These are phyloP conservation scores for Fraxinus americana DNA, from an alignment of 257 asterid species.

Conservation along the genomic window DNA sequence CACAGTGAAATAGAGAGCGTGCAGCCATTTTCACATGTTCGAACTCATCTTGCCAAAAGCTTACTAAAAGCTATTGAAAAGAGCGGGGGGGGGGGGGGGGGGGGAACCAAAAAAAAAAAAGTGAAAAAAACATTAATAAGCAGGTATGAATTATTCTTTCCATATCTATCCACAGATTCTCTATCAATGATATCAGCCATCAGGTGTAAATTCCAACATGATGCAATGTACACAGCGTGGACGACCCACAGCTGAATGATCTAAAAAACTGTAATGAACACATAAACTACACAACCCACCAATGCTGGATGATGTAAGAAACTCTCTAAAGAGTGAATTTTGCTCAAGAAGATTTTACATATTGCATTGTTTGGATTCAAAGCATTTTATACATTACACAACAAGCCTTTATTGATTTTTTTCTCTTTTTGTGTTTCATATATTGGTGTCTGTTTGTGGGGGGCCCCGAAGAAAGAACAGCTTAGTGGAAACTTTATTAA, in stretches of 20 bases:
- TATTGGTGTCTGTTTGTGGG: background rate
- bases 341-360: background rate
- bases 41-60: constrained; percentile 96
- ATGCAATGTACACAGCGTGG: constrained; percentile 10
- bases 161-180: constrained; percentile 16
- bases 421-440: background rate
- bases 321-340: background rate
- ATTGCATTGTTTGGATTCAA: background rate
- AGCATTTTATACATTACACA: background rate
- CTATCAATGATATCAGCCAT: background rate
- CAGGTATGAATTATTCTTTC: constrained; percentile 18
- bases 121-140: constrained; percentile 17
- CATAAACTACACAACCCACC: background rate
- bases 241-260: background rate
- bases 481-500: constrained; percentile 11
- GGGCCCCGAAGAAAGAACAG: background rate
- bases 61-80: constrained; percentile 68
- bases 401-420: background rate
- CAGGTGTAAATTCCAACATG: constrained; percentile 14
- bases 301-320: background rate
- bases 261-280: background rate
- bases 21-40: constrained; percentile 98
- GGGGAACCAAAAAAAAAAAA: constrained; percentile 25
- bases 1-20: constrained; percentile 94
- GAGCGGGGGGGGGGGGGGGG: constrained; percentile 17